Base-by-base conservation (phyloP, 495 filamentous ascomycete species). In the Neurospora sp. region DNA sequence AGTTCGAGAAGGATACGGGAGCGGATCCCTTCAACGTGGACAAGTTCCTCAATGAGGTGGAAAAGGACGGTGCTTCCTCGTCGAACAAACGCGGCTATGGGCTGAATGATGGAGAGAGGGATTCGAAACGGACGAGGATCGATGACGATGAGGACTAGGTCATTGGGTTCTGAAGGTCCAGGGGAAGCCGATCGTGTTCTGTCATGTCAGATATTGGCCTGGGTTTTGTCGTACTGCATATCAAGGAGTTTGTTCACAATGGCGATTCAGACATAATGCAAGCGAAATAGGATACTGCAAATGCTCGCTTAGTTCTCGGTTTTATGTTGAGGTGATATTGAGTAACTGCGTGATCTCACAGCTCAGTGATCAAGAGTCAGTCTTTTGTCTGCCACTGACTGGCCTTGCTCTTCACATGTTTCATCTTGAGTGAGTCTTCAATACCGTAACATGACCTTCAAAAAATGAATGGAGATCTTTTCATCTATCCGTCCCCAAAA, bases 11-110 rank as follows among this genome's bases (percentile, higher is more conserved):
- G 83, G 96, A 98, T 75, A 87, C 85, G 6, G 93, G 81, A 1
- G 87, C 85, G 4, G 94, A 98, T 84, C 93, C 94, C 8, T 98
- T 98, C 77, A 92, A 94, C 39, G 94, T 98, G 73, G 93, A 97
- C 77, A 92, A 91, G 77, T 96, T 99, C 86, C 91, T 99, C 79
- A 88, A 86, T 35, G 93, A 97, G 81, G 93, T 92, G 70, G 84
- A 86, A 59, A 85, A 90, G 78, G 80, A 90, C 82, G 69, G 75
- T 9, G 70, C 71, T 9, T 46, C 71, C 7, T 78, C 75, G 83
- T 89, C 74, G 79, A 84, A 90, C 0, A 91, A 89, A 81, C 92
- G 97, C 80, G 90, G 94, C 71, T 96, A 92, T 81, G 96, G 94
- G 4, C 86, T 98, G 70, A 91, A 95, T 79, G 93, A 94, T 69